phyloP scores from a whole-genome alignment of 2,329 filamentous ascomycete species.

The Metarhizium album region DNA sequence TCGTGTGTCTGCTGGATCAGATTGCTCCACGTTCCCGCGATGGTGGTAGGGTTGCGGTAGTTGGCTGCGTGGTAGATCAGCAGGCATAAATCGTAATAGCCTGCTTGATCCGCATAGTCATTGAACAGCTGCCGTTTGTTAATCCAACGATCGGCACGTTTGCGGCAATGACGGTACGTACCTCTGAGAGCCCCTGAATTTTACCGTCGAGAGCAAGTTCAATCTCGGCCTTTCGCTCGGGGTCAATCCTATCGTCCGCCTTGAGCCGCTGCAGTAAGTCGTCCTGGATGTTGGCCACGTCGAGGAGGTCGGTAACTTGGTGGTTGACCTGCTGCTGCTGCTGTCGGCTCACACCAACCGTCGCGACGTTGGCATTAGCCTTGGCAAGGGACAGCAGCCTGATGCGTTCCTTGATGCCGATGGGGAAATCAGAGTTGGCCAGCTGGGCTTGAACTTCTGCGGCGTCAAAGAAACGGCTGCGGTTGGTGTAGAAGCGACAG shows the following conservation, averaged over 20 bases:
- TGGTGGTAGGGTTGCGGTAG: slow-evolving; percentile 77
- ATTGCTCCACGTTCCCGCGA: slow-evolving; percentile 73
- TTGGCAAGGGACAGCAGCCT: slow-evolving; percentile 84
- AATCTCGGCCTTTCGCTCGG: slow-evolving; percentile 53
- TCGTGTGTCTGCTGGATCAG: slow-evolving; percentile 64
- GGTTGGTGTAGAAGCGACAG: slow-evolving; percentile 84
- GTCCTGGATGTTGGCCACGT: slow-evolving; percentile 91
- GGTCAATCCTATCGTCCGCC: slow-evolving; percentile 57
- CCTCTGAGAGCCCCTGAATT: slow-evolving; percentile 64
- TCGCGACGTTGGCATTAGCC: slow-evolving; percentile 80
- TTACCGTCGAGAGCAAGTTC: slow-evolving; percentile 62
- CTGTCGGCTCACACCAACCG: slow-evolving; percentile 64
- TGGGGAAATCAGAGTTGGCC: slow-evolving; percentile 68
- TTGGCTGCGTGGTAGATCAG: slow-evolving; percentile 88
- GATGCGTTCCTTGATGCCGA: slow-evolving; percentile 77
- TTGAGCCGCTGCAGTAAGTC: slow-evolving; percentile 73
- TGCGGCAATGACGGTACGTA: slow-evolving; percentile 26
- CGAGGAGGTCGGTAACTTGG: slow-evolving; percentile 74
- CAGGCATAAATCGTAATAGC: slow-evolving; percentile 88
- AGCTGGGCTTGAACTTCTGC: slow-evolving; percentile 77
- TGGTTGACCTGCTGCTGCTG: slow-evolving; percentile 78
- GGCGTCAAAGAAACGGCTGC: slow-evolving; percentile 73
- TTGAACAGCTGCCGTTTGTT: slow-evolving; percentile 65
- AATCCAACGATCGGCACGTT: slow-evolving; percentile 19
- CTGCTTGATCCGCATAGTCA: slow-evolving; percentile 77